Base-by-base conservation (phyloP, 1,139 yeast genomes). In the Saccharomyces hybrid region DNA sequence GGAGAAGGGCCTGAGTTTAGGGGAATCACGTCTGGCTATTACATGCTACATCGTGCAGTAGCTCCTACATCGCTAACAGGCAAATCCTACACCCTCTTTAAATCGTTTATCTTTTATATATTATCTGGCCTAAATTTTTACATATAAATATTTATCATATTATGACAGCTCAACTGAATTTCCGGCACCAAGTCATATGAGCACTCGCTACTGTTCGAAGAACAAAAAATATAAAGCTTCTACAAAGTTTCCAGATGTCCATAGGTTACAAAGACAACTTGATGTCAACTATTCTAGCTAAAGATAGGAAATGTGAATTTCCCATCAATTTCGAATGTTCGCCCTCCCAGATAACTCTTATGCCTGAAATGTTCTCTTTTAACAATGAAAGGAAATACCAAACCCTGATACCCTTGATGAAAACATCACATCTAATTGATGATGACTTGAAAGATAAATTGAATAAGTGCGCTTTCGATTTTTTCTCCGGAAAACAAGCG, bases 371-470 rank as follows among this genome's bases (percentile, higher is more conserved):
- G 25, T 38, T 38, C 11, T 38, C 44, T 23, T 38, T 16, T 11
- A 38, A 11, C 19, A 38, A 38, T 19, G 44, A 38, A 19, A 25
- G 44, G n/a, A 38, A 38, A 19, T 38, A 38, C 19, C 44, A 38
- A 38, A 38, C 44, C 9, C 44, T 38, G 44, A 38, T 38, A 38
- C 44, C 44, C 25, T 19, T 38, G 25, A 38, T 38, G 44, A 38
- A 38, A 38, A 38, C 44, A 4, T 52, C 60, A 4, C 52, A 52
- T 42, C 34, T 50, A 7, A 51, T 62, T 14, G 65, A 62, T 47
- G 54, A 60, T 49, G 62, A 57, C 34, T 51, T 61, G 27, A 62
- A 62, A 42, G 51, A 48, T 11, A 58, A 55, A 51, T 51, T 62
- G 41, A 59, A 62, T 34, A 53, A 38, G 46, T 47, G 41, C 25